Percentiles rank a stretch among this genome's conserved stretches.
Evolutionary conservation across 2,329 filamentous ascomycete species (phyloP).

Genomic region (Trichoderma simmonsii): DNA sequence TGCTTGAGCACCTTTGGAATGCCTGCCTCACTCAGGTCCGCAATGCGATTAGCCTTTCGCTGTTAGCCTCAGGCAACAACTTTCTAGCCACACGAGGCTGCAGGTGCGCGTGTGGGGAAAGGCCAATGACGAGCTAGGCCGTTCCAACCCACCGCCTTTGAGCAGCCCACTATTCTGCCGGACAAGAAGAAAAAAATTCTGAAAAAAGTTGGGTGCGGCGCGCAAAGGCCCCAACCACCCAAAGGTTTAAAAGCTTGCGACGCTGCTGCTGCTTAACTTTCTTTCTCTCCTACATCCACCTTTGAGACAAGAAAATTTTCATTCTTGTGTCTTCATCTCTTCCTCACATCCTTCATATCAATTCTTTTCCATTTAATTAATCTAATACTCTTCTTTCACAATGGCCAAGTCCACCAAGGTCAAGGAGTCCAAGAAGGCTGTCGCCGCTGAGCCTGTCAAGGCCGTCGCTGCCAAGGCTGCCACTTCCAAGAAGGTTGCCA

Average conservation of each 20-base stretch:
- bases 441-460: conserved; percentile 58
- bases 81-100: conserved; percentile 9
- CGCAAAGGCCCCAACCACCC: conserved; percentile 20
- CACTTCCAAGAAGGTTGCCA: conserved; percentile 49
- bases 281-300: conserved; percentile 8
- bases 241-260: conserved; percentile 20
- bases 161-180: conserved; percentile 33
- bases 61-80: conserved; percentile 18
- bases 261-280: background rate
- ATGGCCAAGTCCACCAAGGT: conserved; percentile 69
- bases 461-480: conserved; percentile 63
- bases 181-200: conserved; percentile 31
- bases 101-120: conserved; percentile 19
- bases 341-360: background rate
- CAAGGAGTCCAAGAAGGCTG: conserved; percentile 50
- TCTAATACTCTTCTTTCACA: conserved; percentile 31
- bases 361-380: background rate
- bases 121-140: background rate
- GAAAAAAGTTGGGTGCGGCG: background rate
- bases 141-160: conserved; percentile 36
- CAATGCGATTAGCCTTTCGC: conserved; percentile 1
- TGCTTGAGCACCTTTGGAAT: conserved; percentile 27
- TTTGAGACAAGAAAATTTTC: conserved; percentile 23
- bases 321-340: background rate
- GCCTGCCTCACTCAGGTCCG: conserved; percentile 9